Base-by-base conservation (phyloP, 768 basidiomycete species). In the Cystofilobasidium capitatum region DNA sequence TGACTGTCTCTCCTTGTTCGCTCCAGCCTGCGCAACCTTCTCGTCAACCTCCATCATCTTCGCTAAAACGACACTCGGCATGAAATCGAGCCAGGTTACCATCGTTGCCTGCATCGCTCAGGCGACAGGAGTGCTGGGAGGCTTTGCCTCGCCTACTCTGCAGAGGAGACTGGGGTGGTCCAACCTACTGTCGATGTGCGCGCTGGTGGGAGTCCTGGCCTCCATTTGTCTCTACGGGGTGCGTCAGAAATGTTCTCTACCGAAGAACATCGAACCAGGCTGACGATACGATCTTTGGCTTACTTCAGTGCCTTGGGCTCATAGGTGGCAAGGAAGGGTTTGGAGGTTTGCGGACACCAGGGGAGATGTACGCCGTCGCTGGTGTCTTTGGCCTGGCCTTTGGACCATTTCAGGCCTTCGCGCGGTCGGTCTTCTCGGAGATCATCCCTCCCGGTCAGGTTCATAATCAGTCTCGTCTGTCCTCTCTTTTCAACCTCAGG, bases 21-120 rank as follows among this genome's bases (percentile, higher is more conserved):
- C 1, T 92, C 93, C 77, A 89, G 92, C 3, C 29, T 57, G 62
- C n/a, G 33, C 68, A 0, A 96, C 93, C 0, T 87, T 96, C 55
- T 91, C 91, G 0, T 89, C 89, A 0, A 91, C 90, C 0, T 89
- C 94, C 0, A 83, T 97, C 64, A 82, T 99, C 0, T 97, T 94
- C 73, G 92, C 85, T 0, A 96, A 94, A 75, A 94, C 92, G 0
- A 81, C 86, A 0, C 82, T 97, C 22, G 81, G 86, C 72, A 90
- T 99, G 87, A 78, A 83, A 0, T 85, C 87, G 0, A 80, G 7
- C 31, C 80, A 86, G 0, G 94, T 92, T 0, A 91, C 94, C 62
- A 62, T 85, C 9, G 91, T 92, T 6, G 89, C 94, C 2, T 81
- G 96, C n/a, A 71, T 83, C 10, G 62, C 68, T 13, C 68, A 64